Percentiles rank a stretch among this genome's conserved stretches.
These are phyloP conservation scores for Peronospora belbahrii DNA, from an alignment of 352 stramenopile species.

Conservation along the genomic window DNA sequence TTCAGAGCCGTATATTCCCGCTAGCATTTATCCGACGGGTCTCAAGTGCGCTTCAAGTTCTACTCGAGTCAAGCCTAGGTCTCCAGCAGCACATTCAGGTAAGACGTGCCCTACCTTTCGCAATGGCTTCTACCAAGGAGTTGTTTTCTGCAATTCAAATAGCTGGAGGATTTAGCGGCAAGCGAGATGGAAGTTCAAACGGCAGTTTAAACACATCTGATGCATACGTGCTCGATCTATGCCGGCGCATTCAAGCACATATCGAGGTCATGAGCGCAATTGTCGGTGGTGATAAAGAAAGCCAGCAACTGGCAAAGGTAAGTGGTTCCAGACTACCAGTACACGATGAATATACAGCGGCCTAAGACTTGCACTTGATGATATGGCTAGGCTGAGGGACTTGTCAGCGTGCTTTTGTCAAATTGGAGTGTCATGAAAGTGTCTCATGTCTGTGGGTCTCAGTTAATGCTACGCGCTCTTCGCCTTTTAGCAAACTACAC, in stretches of 20 bases:
- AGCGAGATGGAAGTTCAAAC: slow-evolving; percentile 8
- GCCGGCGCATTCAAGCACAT: slow-evolving; percentile 33
- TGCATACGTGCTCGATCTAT: slow-evolving; percentile 32
- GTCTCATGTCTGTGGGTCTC: slow-evolving; percentile 34
- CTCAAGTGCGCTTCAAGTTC: slow-evolving; percentile 27
- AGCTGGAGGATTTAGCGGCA: slow-evolving; percentile 42
- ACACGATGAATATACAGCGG: background rate
- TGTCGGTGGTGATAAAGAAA: slow-evolving; percentile 26
- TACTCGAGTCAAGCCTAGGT: slow-evolving; percentile 29
- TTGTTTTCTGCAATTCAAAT: slow-evolving; percentile 42
- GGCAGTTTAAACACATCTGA: slow-evolving; percentile 16
- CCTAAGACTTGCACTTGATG: slow-evolving; percentile 1
- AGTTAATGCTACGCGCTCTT: slow-evolving; percentile 34
- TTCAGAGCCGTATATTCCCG: slow-evolving; percentile 10
- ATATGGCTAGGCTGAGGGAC: slow-evolving; percentile 23
- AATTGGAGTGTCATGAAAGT: slow-evolving; percentile 56
- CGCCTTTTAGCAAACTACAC: slow-evolving; percentile 43
- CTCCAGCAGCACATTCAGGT: slow-evolving; percentile 25
- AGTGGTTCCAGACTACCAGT: background rate
- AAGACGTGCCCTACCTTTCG: slow-evolving; percentile 32
- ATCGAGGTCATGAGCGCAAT: slow-evolving; percentile 45
- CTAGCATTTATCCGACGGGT: slow-evolving; percentile 22
- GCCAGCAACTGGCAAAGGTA: slow-evolving; percentile 35
- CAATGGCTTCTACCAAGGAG: slow-evolving; percentile 31
- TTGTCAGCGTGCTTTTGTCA: slow-evolving; percentile 29